Evolutionary conservation across 2,329 filamentous ascomycete genomes (phyloP).

Genomic region (Mollisia scopiformis): DNA sequence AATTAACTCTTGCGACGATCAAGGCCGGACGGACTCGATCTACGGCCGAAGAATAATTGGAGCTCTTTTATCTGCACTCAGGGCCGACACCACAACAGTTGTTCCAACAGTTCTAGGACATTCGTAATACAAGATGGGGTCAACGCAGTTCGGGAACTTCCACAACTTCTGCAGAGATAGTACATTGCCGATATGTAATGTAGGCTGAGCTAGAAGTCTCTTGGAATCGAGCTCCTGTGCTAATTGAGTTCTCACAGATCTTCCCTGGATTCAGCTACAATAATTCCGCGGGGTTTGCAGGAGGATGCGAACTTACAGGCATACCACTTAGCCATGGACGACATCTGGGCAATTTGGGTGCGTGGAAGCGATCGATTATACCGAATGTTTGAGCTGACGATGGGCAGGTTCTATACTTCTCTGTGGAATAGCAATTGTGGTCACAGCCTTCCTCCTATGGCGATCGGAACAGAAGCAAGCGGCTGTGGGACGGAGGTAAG

Average conservation of each 20-base stretch:
- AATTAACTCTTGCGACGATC: background rate
- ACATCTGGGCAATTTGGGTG: constrained; percentile 82
- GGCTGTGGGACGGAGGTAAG: constrained; percentile 86
- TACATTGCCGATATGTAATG: constrained; percentile 83
- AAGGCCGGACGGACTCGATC: constrained; percentile 3
- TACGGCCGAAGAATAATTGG: background rate
- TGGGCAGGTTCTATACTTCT: constrained; percentile 81
- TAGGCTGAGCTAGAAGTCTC: constrained; percentile 49
- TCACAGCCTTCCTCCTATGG: constrained; percentile 70
- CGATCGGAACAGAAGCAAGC: constrained; percentile 88
- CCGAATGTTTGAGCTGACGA: constrained; percentile 39
- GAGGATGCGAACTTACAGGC: constrained; percentile 75
- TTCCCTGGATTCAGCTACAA: constrained; percentile 49
- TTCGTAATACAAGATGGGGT: constrained; percentile 27
- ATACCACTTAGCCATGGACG: constrained; percentile 69
- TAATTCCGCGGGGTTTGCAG: constrained; percentile 37
- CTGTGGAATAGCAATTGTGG: constrained; percentile 74
- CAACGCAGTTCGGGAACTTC: constrained; percentile 58
- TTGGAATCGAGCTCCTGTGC: constrained; percentile 5
- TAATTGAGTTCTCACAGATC: constrained; percentile 53
- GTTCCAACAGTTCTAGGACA: background rate
- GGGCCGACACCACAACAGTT: no score
- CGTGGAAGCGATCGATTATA: constrained; percentile 35
- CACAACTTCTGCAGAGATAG: constrained; percentile 82
- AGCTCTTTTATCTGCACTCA: no score